phyloP scores from a whole-genome alignment of 2,329 filamentous ascomycete species.

The Coleophoma eucalyptorum region DNA sequence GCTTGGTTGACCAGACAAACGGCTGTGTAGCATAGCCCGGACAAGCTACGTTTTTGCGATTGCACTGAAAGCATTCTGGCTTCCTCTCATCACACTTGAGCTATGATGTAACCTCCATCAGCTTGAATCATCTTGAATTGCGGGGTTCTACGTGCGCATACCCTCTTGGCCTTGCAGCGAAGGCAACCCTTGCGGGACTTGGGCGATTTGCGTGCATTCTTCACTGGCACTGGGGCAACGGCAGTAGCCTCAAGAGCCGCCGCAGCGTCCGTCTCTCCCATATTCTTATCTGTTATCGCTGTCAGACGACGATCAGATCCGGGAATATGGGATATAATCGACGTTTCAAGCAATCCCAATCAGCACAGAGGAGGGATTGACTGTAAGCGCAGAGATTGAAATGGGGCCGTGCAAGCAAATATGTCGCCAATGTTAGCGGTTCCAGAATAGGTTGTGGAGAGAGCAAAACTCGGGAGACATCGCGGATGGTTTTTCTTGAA shows the following conservation, averaged over 20 bases:
- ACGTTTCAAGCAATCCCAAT: not conserved
- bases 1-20: conserved; percentile 25
- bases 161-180: conserved; percentile 24
- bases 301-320: not conserved
- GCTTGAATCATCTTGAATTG: not conserved
- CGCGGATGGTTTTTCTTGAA: too few relatives aligned
- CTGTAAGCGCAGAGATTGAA: not conserved
- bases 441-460: too few relatives aligned
- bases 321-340: not conserved
- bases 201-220: conserved; percentile 20
- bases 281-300: not conserved
- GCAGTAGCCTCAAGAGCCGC: not conserved
- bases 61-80: conserved; percentile 21
- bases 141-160: conserved; percentile 5
- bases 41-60: conserved; percentile 17
- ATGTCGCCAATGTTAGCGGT: too few relatives aligned
- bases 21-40: conserved; percentile 21
- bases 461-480: too few relatives aligned
- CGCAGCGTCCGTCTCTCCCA: not conserved
- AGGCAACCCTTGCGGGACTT: conserved; percentile 23
- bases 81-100: conserved; percentile 26
- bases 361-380: not conserved
- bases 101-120: conserved; percentile 9
- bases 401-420: too few relatives aligned
- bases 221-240: not conserved